These are phyloP conservation scores for Cyclotella choctawhatcheeana DNA, from an alignment of 108 stramenopile genomes.

Conservation along the genomic window DNA sequence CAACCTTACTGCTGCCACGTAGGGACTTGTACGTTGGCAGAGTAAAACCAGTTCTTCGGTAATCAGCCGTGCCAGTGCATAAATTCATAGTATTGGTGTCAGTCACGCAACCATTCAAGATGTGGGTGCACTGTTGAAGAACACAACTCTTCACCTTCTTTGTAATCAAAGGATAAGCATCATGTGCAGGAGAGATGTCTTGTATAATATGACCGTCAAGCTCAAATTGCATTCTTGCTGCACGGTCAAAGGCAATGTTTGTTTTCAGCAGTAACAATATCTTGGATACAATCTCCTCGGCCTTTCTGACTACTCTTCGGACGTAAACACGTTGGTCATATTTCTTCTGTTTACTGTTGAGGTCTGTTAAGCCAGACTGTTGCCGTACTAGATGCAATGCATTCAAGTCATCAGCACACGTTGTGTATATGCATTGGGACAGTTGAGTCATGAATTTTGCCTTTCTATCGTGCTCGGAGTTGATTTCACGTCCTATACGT, in stretches of 20 bases:
- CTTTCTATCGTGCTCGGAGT: not conserved
- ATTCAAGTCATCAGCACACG: not conserved
- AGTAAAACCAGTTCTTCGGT: not conserved
- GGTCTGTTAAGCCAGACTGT: not conserved
- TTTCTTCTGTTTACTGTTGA: not conserved
- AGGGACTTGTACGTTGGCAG: not conserved
- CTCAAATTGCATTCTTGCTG: not conserved
- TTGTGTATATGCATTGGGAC: not conserved
- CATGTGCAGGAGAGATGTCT: not conserved
- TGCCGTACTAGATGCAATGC: not conserved
- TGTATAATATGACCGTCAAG: not conserved
- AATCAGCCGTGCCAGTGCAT: not conserved
- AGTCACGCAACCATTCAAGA: slow-evolving; percentile 22
- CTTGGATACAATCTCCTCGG: not conserved
- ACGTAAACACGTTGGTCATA: not conserved
- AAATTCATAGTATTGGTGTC: not conserved
- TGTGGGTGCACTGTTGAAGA: slow-evolving; percentile 1
- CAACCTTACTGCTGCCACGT: not conserved
- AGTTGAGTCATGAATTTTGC: not conserved
- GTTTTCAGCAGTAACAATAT: not conserved
- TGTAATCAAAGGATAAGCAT: slow-evolving; percentile 21
- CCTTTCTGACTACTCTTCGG: not conserved
- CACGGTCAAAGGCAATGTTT: not conserved
- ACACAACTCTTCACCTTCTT: slow-evolving; percentile 15
- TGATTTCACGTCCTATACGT: slow-evolving; percentile 22